Evolutionary conservation across 805 yeast genomes (phyloP), one percentile per base, ranked within the genome.

Genomic region (Sugiyamaella qingdaonensis): DNA sequence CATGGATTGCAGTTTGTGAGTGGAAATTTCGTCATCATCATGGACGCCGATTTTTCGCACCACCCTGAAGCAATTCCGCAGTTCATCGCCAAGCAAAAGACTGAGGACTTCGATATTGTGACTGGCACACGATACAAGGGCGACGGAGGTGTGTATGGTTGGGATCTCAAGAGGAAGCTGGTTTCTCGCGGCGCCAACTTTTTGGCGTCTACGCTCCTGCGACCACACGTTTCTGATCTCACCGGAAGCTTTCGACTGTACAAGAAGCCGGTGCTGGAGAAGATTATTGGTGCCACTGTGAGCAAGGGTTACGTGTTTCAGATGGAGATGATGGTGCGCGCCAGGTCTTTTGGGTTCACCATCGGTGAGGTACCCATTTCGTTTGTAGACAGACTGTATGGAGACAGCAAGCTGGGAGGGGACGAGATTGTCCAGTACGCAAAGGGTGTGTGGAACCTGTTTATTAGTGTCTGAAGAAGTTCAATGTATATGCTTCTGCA

Each of bases 321-420:
- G 72, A 85, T 85, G 92, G 92, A 85, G 71, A 85, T 85, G 90
- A 84, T 85, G 81, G 92, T 85, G 21, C 79, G 92, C 60, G 92
- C 92, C 39, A 78, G 87, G 65, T 74, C 84, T n/a, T 71, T 83
- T 66, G 85, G 84, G n/a, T 83, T 78, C 71, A 75, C 80, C 14
- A 84, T 85, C 60, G 91, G 86, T 31, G 92, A 85, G 67, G 90
- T 85, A 32, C 91, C 91, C 47, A 85, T 85, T 61, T 78, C 82
- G 56, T 85, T 86, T 63, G 92, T 85, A 39, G 92, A 85, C 70
- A 78, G 92, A 68, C 74, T 85, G 55, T 85, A 85, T 62, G 92
- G 92, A 46, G 91, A 85, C 68, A 76, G 84, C 58, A 85, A 85
- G 67, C 79, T 85, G 58, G 91, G 92, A 21, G 90, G 91, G 18